Base-by-base conservation (phyloP, 768 basidiomycete species). In the Pleurotus djamor region DNA sequence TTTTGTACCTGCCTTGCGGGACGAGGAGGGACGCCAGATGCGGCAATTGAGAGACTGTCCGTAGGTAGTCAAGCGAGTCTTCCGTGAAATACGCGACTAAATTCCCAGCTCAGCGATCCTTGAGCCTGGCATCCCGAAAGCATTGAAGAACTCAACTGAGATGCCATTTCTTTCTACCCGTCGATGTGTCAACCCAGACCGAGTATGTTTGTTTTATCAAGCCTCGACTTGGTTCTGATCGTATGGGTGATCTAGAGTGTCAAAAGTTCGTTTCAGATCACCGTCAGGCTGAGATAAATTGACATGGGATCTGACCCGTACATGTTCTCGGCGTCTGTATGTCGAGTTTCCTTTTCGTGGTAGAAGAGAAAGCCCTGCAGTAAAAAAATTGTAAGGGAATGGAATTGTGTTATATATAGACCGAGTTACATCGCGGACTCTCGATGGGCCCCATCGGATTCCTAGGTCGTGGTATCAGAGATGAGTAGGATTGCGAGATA, bases 181-280 rank as follows among this genome's bases (percentile, higher is more conserved):
- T 76, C 43, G 81, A 70, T 13, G 85, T 87, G 55, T 89, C 83
- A 57, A 91, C 88, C 63, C 81, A 88, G 13, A 90, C 89, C 4
- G 89, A 91, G 65, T 91, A 92, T 0, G 90, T 92, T 70, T 92
- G 90, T 68, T 92, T 92, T 66, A 90, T 85, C 37, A 92, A 76
- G 48, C 76, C 74, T 59, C 71, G 71, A 52, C 61, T 64, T 41
- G 71, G 57, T 14, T 58, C 57, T n/a, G 44, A 37, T 34, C 57
- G 44, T 4, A 41, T 48, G 32, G 32, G 57, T 33, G 45, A 59
- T 33, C 41, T 48, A 41, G 55, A 57, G 17, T 12, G 10, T 37
- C 33, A 10, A 52, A 5, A 12, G 38, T 52, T n/a, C 38, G 54
- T 10, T 17, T 49, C 17, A 44, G 47, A 48, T 50, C 48, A 59